A percentile compares a stretch with the other conserved stretches of the same genome.
Conservation (phyloP, 164 flowering plant genomes). For the Saururus chinensis region DNA sequence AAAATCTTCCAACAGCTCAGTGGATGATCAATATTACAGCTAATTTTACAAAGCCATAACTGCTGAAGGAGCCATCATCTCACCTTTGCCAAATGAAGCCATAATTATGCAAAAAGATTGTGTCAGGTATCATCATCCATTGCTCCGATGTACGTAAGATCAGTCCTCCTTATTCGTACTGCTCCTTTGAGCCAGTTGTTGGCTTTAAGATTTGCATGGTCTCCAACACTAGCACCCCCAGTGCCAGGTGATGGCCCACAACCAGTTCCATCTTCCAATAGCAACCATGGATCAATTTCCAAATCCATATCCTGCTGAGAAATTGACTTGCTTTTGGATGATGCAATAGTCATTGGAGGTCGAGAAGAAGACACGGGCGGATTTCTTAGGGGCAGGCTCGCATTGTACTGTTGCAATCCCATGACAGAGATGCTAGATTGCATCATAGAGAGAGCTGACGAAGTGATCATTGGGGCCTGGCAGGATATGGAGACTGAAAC, state of each 20-base stretch:
- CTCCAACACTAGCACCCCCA: slow-evolving; percentile 38
- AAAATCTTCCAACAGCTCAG: slow-evolving; percentile 9
- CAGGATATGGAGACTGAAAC: slow-evolving; percentile 42
- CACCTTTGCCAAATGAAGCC: slow-evolving; percentile 9
- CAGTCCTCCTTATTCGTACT: slow-evolving; percentile 80
- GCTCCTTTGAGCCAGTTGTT: slow-evolving; percentile 86
- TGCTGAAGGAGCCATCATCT: slow-evolving; percentile 12
- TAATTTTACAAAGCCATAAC: slow-evolving; percentile 8
- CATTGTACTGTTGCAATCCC: slow-evolving; percentile 16
- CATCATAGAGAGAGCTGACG: slow-evolving; percentile 36
- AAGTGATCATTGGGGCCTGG: slow-evolving; percentile 55
- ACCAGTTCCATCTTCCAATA: slow-evolving; percentile 88
- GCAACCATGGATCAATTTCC: slow-evolving; percentile 88
- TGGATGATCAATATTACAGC: slow-evolving; percentile 3
- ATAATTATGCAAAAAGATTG: not conserved
- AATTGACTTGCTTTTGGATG: slow-evolving; percentile 42
- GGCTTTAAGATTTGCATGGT: slow-evolving; percentile 60
- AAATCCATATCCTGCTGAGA: slow-evolving; percentile 41
- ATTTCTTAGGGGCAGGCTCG: slow-evolving; percentile 28
- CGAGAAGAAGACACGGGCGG: slow-evolving; percentile 20
- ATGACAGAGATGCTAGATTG: slow-evolving; percentile 32
- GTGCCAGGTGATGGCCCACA: slow-evolving; percentile 43
- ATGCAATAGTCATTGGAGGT: slow-evolving; percentile 9
- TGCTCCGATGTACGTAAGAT: slow-evolving; percentile 81
- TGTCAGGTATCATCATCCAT: slow-evolving; percentile 85